Evolutionary conservation across 306 rosid genomes (phyloP).

Genomic region (Erythrophleum fordii): DNA sequence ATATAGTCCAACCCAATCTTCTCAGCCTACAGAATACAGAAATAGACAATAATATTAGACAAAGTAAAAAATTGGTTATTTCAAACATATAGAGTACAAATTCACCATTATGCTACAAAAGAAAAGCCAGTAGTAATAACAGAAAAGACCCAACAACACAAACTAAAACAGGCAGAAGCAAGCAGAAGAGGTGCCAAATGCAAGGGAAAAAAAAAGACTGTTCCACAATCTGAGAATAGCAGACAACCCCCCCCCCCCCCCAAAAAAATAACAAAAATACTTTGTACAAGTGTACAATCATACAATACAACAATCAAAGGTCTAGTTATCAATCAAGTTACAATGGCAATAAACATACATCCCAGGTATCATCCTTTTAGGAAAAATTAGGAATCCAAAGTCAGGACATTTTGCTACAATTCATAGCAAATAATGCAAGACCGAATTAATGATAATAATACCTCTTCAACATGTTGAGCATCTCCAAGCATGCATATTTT

Average conservation of each 20-base stretch:
- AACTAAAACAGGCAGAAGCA: background rate
- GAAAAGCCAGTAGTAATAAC: background rate
- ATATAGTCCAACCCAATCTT: constrained; percentile 76
- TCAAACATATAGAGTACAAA: background rate
- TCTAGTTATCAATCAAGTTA: background rate
- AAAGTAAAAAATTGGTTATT: background rate
- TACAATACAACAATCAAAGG: no score
- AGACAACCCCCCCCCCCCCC: background rate
- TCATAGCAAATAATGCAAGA: background rate
- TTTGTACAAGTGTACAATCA: background rate
- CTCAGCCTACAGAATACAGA: constrained; percentile 58
- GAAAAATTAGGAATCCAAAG: background rate
- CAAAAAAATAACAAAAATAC: background rate
- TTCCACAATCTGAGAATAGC: background rate
- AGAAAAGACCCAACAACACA: background rate
- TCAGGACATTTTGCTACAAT: background rate
- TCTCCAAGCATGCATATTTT: constrained; percentile 93
- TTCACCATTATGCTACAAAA: background rate
- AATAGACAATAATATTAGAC: background rate
- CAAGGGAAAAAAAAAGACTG: background rate
- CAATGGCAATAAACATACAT: background rate
- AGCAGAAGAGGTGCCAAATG: background rate
- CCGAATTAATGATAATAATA: constrained; percentile 15
- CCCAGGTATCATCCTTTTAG: background rate
- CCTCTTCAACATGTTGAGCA: constrained; percentile 95